Conservation (phyloP, 2,329 filamentous ascomycete genomes). For the Pseudogymnoascus sp. region DNA sequence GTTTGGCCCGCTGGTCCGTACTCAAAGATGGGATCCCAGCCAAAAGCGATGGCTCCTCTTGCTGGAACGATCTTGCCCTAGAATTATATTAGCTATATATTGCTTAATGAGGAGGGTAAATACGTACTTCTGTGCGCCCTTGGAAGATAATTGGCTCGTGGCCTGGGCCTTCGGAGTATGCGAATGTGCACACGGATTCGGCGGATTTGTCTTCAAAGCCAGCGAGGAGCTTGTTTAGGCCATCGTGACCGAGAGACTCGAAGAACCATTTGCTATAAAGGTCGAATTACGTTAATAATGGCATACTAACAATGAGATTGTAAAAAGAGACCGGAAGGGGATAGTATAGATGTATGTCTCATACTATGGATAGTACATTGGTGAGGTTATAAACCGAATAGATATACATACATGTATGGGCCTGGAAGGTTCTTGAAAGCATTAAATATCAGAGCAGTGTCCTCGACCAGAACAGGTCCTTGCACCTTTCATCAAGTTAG, state of each 20-base stretch:
- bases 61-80: conserved; percentile 76
- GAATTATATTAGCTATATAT: background rate
- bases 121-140: conserved; percentile 67
- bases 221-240: conserved; percentile 82
- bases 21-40: conserved; percentile 96
- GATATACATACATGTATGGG: conserved; percentile 72
- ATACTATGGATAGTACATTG: background rate
- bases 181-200: conserved; percentile 93
- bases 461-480: conserved; percentile 88
- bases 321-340: background rate
- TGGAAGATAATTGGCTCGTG: conserved; percentile 83
- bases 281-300: background rate
- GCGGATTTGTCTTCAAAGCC: conserved; percentile 87
- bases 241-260: conserved; percentile 67
- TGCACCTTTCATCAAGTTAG: conserved; percentile 46
- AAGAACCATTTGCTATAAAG: conserved; percentile 83
- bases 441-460: conserved; percentile 89
- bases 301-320: background rate
- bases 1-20: conserved; percentile 68
- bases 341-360: background rate
- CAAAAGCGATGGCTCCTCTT: conserved; percentile 73
- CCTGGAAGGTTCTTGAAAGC: conserved; percentile 86
- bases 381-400: conserved; percentile 3
- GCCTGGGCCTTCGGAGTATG: conserved; percentile 77
- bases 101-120: background rate